Evolutionary conservation across 768 basidiomycete genomes (phyloP).

Genomic region (Polyporus arcularius): DNA sequence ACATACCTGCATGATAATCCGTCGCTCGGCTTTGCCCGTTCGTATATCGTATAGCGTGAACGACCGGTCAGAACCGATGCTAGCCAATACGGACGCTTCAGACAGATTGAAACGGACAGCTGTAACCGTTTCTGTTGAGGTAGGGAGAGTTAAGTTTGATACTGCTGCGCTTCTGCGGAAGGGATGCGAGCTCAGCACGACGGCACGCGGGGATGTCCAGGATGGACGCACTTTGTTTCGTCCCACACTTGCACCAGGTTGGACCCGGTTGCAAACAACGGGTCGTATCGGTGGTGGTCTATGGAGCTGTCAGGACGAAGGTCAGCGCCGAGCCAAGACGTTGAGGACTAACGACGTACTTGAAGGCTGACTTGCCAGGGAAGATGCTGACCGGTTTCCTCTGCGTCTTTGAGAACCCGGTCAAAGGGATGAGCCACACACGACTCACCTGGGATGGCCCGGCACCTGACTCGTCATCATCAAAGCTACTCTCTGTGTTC

Average conservation of each 20-base stretch:
- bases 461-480: slow-evolving; percentile 33
- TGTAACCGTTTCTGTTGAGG: slow-evolving; percentile 85
- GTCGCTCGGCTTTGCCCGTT: slow-evolving; percentile 92
- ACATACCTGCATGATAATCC: slow-evolving; percentile 84
- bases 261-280: slow-evolving; percentile 93
- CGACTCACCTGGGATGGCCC: slow-evolving; percentile 40
- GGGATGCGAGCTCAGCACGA: neutral
- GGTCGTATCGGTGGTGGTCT: slow-evolving; percentile 88
- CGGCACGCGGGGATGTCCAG: too few species aligned
- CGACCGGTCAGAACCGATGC: slow-evolving; percentile 91
- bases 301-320: slow-evolving; percentile 61
- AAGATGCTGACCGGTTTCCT: slow-evolving; percentile 74
- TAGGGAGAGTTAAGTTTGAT: slow-evolving; percentile 85
- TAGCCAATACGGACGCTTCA: slow-evolving; percentile 93
- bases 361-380: slow-evolving; percentile 86
- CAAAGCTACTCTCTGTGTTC: slow-evolving; percentile 39
- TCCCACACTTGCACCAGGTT: slow-evolving; percentile 97
- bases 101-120: slow-evolving; percentile 91
- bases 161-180: slow-evolving; percentile 71
- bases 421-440: neutral
- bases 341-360: slow-evolving; percentile 50
- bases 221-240: slow-evolving; percentile 76
- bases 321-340: neutral
- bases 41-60: slow-evolving; percentile 96
- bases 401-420: slow-evolving; percentile 14